phyloP scores from a whole-genome alignment of 2,329 filamentous ascomycete species.

The Ophiocordyceps camponoti-saundersi region DNA sequence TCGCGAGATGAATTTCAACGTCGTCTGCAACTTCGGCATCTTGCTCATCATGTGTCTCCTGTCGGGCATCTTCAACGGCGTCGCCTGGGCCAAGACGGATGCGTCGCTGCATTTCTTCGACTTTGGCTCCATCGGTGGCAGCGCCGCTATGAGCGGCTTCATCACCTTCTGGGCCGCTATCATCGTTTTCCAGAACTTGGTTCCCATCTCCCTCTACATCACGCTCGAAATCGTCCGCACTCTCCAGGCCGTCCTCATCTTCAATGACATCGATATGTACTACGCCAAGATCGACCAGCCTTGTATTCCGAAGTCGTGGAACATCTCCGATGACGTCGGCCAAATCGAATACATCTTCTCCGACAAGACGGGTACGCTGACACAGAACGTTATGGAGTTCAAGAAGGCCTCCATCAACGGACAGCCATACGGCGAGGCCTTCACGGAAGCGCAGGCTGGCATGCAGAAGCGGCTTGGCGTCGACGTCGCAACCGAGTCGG shows the following conservation, averaged over 20 bases:
- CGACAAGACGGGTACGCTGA: conserved; percentile 91
- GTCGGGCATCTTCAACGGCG: conserved; percentile 68
- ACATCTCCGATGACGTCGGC: conserved; percentile 93
- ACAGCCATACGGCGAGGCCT: conserved; percentile 91
- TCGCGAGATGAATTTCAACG: conserved; percentile 90
- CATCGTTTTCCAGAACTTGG: conserved; percentile 95
- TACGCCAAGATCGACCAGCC: conserved; percentile 88
- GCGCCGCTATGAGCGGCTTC: conserved; percentile 65
- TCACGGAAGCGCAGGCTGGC: conserved; percentile 89
- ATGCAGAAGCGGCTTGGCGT: conserved; percentile 87
- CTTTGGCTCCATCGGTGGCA: conserved; percentile 63
- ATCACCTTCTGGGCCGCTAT: conserved; percentile 94
- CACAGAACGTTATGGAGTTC: conserved; percentile 98
- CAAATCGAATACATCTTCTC: conserved; percentile 99
- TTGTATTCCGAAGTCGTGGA: conserved; percentile 96
- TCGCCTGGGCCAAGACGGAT: conserved; percentile 59
- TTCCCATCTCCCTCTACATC: conserved; percentile 95
- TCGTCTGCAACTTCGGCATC: conserved; percentile 89
- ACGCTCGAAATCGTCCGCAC: conserved; percentile 91
- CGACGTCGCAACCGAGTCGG: conserved; percentile 66
- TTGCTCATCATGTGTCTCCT: conserved; percentile 80
- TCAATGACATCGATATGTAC: conserved; percentile 92
- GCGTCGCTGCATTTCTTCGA: conserved; percentile 73
- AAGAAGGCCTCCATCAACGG: conserved; percentile 96
- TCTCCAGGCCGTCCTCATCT: conserved; percentile 90